Conservation (phyloP, 1,284 basidiomycete species). For the Cryptococcus jaspeensis region DNA sequence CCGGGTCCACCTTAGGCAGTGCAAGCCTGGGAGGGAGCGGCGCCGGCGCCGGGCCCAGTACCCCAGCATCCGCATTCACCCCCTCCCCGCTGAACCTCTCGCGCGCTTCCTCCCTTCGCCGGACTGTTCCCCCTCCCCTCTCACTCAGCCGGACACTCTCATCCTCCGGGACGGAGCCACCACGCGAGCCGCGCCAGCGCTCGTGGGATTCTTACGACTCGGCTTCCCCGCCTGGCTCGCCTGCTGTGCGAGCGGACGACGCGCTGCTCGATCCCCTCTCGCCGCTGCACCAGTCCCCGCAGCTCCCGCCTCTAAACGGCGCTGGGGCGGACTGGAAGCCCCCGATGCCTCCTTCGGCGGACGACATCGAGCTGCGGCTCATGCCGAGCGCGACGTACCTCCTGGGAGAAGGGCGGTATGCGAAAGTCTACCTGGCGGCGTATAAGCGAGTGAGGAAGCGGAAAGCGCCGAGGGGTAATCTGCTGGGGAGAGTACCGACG, state of each 20-base stretch:
- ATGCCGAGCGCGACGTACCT: conserved; percentile 37
- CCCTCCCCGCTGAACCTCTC: conserved; percentile 41
- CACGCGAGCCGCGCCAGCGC: not conserved
- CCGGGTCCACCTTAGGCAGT: not conserved
- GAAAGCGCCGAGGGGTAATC: conserved; percentile 8
- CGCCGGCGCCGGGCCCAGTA: not conserved
- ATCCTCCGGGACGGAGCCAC: too few relatives aligned
- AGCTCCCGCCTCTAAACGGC: conserved; percentile 21
- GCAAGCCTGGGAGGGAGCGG: too few relatives aligned
- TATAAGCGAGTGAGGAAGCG: conserved; percentile 29
- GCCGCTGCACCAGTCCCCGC: conserved; percentile 43
- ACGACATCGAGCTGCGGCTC: conserved; percentile 42
- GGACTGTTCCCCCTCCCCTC: conserved; percentile 16
- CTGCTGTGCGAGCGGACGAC: conserved; percentile 10
- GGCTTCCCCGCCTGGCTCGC: conserved; percentile 1
- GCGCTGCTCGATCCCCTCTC: conserved; percentile 22
- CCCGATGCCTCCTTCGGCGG: conserved; percentile 32
- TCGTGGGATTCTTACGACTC: conserved; percentile 1
- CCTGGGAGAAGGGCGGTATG: conserved; percentile 53
- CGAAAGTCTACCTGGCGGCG: conserved; percentile 51
- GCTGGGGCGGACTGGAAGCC: conserved; percentile 29
- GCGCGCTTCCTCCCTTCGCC: conserved; percentile 34
- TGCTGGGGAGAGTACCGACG: conserved; percentile 2
- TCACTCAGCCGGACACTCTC: conserved; percentile 1
- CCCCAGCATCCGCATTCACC: conserved; percentile 13